These are phyloP conservation scores for Phytophthora sansomeana DNA, from an alignment of 352 stramenopile species.

Conservation along the genomic window DNA sequence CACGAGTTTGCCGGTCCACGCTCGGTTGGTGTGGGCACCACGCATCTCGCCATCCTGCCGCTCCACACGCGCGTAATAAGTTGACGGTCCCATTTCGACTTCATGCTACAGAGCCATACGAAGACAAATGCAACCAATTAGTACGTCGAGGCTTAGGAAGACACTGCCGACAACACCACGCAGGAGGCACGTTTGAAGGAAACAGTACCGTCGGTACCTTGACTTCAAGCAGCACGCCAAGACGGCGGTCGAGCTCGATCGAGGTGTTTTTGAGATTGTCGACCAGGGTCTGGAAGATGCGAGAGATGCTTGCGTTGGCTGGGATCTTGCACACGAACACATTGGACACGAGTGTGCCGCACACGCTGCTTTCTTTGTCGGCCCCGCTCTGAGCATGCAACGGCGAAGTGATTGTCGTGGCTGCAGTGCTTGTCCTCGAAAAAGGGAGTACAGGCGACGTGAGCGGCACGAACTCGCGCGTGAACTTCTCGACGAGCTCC, in stretches of 20 bases:
- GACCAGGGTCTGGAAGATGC: conserved; percentile 44
- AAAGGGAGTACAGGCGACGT: conserved; percentile 48
- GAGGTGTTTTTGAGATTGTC: conserved; percentile 48
- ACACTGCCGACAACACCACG: neutral
- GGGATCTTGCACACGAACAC: conserved; percentile 66
- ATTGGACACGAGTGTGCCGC: conserved; percentile 58
- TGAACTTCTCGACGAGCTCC: conserved; percentile 51
- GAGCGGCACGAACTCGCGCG: conserved; percentile 38
- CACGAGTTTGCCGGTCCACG: conserved; percentile 47
- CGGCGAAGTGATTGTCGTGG: conserved; percentile 27
- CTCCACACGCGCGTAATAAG: conserved; percentile 50
- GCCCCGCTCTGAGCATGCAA: conserved; percentile 14
- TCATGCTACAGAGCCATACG: conserved; percentile 23
- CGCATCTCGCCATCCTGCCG: conserved; percentile 53
- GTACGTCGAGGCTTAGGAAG: neutral
- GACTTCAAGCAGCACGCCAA: conserved; percentile 48
- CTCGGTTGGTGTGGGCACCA: conserved; percentile 42
- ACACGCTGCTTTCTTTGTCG: conserved; percentile 16
- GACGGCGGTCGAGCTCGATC: conserved; percentile 42
- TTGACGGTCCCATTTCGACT: conserved; percentile 37
- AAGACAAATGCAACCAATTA: conserved; percentile 12
- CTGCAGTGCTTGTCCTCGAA: conserved; percentile 48
- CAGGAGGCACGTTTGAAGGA: conserved; percentile 12
- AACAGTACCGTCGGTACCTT: conserved; percentile 46
- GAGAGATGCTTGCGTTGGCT: conserved; percentile 34